These are phyloP conservation scores for Trifolium repens DNA, from an alignment of 306 rosid species.

Conservation along the genomic window DNA sequence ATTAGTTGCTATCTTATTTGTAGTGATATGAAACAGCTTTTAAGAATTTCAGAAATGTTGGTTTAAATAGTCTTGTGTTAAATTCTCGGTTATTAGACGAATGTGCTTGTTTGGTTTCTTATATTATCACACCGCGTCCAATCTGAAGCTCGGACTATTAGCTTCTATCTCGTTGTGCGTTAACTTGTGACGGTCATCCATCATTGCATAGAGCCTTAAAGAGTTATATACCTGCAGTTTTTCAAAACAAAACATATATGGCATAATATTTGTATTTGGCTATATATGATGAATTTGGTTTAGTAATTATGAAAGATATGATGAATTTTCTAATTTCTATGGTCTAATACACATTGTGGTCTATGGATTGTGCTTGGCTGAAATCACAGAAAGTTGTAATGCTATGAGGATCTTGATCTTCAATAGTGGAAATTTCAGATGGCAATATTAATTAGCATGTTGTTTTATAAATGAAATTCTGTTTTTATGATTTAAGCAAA, in stretches of 20 bases:
- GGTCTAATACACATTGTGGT: slow-evolving; percentile 9
- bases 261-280: neutral
- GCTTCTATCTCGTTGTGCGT: neutral
- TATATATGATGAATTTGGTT: neutral
- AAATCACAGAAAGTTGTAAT: neutral
- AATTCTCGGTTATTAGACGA: slow-evolving; percentile 19
- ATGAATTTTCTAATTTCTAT: neutral
- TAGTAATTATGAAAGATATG: neutral
- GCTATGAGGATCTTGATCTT: neutral
- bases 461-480: neutral
- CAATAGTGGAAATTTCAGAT: neutral
- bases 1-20: neutral
- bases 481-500: neutral
- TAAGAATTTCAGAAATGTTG: slow-evolving; percentile 21
- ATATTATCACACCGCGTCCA: neutral
- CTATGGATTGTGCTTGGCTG: neutral
- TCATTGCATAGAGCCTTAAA: neutral
- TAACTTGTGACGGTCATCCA: neutral
- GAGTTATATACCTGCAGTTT: neutral
- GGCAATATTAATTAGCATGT: neutral
- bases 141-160: neutral
- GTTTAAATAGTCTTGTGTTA: neutral
- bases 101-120: neutral
- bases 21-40: slow-evolving; percentile 35
- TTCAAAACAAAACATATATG: neutral